phyloP scores from a whole-genome alignment of 164 flowering plant genomes.

The Sedum album region DNA sequence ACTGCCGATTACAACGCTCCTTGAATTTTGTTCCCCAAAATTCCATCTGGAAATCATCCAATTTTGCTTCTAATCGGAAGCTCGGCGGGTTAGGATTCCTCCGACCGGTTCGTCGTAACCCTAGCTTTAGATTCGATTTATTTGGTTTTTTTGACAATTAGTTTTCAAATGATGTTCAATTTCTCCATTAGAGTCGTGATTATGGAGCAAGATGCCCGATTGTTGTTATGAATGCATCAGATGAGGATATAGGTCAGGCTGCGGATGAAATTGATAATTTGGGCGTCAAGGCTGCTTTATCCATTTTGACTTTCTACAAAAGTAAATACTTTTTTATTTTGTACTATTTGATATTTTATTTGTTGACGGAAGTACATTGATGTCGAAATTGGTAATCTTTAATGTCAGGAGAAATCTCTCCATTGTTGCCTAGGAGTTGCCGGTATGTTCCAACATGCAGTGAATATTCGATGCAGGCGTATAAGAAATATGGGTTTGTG shows the following conservation, averaged over 20 bases:
- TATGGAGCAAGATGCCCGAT: neutral
- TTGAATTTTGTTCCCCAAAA: slow-evolving; percentile 3
- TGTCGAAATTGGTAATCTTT: neutral
- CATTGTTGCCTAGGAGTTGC: slow-evolving; percentile 77
- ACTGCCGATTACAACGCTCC: slow-evolving; percentile 14
- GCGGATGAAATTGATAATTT: slow-evolving; percentile 39
- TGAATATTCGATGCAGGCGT: slow-evolving; percentile 92
- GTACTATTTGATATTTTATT: neutral
- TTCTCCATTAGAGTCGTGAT: neutral
- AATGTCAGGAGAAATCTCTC: slow-evolving; percentile 68
- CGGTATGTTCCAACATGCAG: slow-evolving; percentile 87
- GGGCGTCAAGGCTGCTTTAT: slow-evolving; percentile 80
- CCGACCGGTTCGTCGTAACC: neutral
- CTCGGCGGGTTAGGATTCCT: neutral
- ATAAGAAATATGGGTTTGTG: slow-evolving; percentile 74
- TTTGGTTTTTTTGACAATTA: neutral
- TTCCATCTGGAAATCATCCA: slow-evolving; percentile 10
- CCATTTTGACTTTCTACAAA: slow-evolving; percentile 82
- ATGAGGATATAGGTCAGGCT: slow-evolving; percentile 6
- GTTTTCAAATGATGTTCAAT: neutral
- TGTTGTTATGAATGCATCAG: neutral
- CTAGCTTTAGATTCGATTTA: neutral
- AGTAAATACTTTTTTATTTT: slow-evolving; percentile 34
- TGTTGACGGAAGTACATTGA: neutral
- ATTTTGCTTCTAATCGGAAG: neutral